Base-by-base conservation (phyloP, 2,329 filamentous ascomycete species). In the Microsporum canis region DNA sequence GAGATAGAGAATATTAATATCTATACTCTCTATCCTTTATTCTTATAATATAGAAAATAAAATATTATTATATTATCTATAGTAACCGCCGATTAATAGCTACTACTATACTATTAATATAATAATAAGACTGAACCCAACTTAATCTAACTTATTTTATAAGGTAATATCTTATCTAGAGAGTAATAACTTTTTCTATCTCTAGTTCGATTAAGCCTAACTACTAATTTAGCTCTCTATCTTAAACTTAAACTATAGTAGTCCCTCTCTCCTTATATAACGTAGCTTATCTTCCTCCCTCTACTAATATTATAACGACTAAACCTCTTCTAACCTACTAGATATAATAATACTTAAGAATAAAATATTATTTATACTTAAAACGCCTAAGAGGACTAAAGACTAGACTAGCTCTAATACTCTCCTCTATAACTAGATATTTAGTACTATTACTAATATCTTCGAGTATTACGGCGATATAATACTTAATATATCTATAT, bases 381-480 rank as follows among this genome's bases (percentile, higher is more conserved):
- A 95, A 80, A 89, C 87, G 70, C 89, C 90, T 64, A 95, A 95
- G 81, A 91, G 91, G 67, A 95, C 90, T 66, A 88, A 89, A 72
- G 91, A 95, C 74, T 95, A 87, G 88, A 81, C 85, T 70, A 88
- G 87, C 67, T 82, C 82, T 74, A 86, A 91, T 71, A 88, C 91
- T 80, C 82, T 89, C 70, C 85, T 92, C 70, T 84, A 88, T 68
- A 87, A 91, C 75, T 84, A 86, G 72, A 91, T 92, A 76, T 91
- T 89, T 74, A 80, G 76, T 70, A 85, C 83, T 69, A 89, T 92
- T 72, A 85, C 84, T 66, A 79, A 85, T 63, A 85, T 92, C 71
- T 92, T 94, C 79, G 90, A 91, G 77, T 86, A 87, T 69, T 88
- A 92, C 78, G 89, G 88, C 72, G 89, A 82, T 64, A 85, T 88